These are phyloP conservation scores for Boletus sp. DNA, from an alignment of 1,284 basidiomycete genomes.

Conservation along the genomic window DNA sequence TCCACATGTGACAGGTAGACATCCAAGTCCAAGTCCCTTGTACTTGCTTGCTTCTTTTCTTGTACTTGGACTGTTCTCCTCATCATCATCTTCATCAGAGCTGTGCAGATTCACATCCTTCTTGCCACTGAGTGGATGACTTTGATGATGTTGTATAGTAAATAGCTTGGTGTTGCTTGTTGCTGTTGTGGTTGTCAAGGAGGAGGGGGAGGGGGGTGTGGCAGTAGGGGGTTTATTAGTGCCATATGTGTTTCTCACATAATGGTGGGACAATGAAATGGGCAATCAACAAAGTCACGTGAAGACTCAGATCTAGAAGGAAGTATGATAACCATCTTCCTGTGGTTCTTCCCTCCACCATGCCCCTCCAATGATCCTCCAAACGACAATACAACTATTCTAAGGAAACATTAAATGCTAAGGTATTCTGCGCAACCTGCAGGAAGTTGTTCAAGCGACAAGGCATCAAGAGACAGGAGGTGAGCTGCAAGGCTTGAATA, in stretches of 20 bases:
- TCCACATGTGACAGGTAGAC: conserved; percentile 47
- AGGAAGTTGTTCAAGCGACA: background rate
- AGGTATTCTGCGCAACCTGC: background rate
- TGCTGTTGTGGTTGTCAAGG: too few species aligned
- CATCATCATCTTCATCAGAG: conserved; percentile 43
- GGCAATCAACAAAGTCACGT: background rate
- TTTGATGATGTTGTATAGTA: too few species aligned
- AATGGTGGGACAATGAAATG: too few species aligned
- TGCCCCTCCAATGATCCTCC: background rate
- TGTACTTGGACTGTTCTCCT: conserved; percentile 53
- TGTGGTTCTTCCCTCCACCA: background rate
- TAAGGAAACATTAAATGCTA: background rate
- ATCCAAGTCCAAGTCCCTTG: conserved; percentile 67
- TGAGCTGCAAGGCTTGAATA: background rate
- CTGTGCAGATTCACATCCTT: conserved; percentile 32
- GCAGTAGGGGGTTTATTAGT: too few species aligned
- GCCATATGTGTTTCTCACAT: too few species aligned
- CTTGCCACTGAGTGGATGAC: too few species aligned
- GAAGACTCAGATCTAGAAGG: background rate
- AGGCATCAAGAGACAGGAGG: background rate
- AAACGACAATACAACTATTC: background rate
- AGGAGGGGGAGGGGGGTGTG: too few species aligned
- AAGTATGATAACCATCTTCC: background rate
- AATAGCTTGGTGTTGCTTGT: too few species aligned
- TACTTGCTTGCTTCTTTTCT: conserved; percentile 55